Conservation (phyloP, 805 yeast genomes). For the Starmerella vitae region DNA sequence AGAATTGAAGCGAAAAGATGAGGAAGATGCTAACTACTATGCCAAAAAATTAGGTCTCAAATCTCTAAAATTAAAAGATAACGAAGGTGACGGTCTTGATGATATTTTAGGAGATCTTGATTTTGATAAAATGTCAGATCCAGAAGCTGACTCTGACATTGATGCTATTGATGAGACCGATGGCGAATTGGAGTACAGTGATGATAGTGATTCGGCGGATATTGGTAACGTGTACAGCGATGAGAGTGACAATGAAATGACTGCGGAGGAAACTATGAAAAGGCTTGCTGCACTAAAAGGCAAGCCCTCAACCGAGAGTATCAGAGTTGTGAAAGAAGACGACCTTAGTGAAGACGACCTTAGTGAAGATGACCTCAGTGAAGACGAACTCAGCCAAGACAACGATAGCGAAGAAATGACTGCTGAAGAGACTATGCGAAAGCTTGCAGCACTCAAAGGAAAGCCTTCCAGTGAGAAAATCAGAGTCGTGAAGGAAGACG, state of each 20-base stretch:
- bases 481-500: neutral
- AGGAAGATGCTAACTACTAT: conserved; percentile 66
- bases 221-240: conserved; percentile 6
- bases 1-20: conserved; percentile 44
- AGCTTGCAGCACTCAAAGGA: conserved; percentile 20
- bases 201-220: neutral
- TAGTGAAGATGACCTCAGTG: conserved; percentile 3
- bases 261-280: conserved; percentile 22
- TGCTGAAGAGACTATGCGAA: conserved; percentile 21
- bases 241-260: conserved; percentile 7
- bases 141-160: conserved; percentile 7
- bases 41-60: conserved; percentile 68
- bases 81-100: conserved; percentile 64
- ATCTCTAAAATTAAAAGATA: conserved; percentile 34
- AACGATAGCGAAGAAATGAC: conserved; percentile 14
- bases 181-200: conserved; percentile 4
- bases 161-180: conserved; percentile 15
- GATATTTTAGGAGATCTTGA: conserved; percentile 70
- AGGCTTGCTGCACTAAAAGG: conserved; percentile 20
- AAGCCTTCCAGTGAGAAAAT: neutral
- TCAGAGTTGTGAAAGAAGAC: conserved; percentile 3
- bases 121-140: conserved; percentile 28
- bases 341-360: conserved; percentile 1
- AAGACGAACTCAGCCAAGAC: neutral
- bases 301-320: neutral